These are phyloP conservation scores for Globisporangium apiculatum DNA, from an alignment of 352 stramenopile genomes.

Conservation along the genomic window DNA sequence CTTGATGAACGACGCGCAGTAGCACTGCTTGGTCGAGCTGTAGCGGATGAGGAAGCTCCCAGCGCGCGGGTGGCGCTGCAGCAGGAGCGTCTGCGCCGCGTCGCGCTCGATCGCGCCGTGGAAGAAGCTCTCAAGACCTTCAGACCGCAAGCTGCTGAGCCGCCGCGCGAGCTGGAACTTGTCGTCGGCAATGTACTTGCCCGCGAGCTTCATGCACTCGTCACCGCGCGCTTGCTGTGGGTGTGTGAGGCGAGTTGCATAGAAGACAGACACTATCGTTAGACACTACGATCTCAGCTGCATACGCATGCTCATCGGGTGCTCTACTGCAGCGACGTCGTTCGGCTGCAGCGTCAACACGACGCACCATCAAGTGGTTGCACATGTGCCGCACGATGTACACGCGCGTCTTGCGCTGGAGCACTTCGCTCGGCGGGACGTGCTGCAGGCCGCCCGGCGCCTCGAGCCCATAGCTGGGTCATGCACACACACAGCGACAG, in stretches of 20 bases:
- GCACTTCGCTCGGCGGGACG: conserved; percentile 11
- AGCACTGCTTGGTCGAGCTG: conserved; percentile 46
- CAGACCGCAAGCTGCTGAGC: conserved; percentile 39
- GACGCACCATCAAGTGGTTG: conserved; percentile 62
- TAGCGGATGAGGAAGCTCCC: conserved; percentile 78
- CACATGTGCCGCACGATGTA: conserved; percentile 76
- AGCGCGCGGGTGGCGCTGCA: conserved; percentile 17
- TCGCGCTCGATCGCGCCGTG: conserved; percentile 65
- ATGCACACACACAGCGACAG: background rate
- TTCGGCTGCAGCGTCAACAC: too few species aligned
- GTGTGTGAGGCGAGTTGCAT: background rate
- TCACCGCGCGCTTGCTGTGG: conserved; percentile 46
- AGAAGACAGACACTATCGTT: background rate
- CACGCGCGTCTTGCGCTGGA: conserved; percentile 27
- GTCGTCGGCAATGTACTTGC: conserved; percentile 48
- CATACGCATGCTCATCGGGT: too few species aligned
- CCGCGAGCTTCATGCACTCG: conserved; percentile 47
- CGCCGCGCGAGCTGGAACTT: conserved; percentile 60
- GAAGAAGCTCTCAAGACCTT: conserved; percentile 72
- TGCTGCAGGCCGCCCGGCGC: conserved; percentile 7
- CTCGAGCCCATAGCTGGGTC: conserved; percentile 52
- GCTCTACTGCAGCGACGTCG: too few species aligned
- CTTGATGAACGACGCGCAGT: conserved; percentile 69
- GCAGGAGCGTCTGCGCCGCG: conserved; percentile 29
- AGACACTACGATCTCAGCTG: too few species aligned